Evolutionary conservation across 2,329 filamentous ascomycete species (phyloP).

Genomic region (Didymella lethalis): DNA sequence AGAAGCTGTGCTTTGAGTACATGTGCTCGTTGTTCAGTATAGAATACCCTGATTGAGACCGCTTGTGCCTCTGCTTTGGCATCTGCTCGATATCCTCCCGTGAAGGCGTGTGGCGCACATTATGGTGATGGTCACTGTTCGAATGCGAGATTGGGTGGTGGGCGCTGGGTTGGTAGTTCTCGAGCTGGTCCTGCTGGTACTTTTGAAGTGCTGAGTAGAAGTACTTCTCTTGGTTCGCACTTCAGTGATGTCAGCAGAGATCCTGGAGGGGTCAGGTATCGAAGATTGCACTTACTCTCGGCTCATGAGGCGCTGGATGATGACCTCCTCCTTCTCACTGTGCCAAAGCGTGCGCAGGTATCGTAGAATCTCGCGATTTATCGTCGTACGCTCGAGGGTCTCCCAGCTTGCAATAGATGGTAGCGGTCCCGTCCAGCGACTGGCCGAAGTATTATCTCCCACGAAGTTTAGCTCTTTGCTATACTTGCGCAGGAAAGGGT

Average conservation of each 20-base stretch:
- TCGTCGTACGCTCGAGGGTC: slow-evolving; percentile 67
- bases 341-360: slow-evolving; percentile 94
- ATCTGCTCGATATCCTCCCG: slow-evolving; percentile 46
- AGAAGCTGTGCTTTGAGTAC: slow-evolving; percentile 58
- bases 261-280: not conserved
- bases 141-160: slow-evolving; percentile 74
- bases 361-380: slow-evolving; percentile 82
- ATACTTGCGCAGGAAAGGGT: slow-evolving; percentile 86
- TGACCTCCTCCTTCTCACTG: slow-evolving; percentile 74
- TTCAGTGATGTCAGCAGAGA: slow-evolving; percentile 47
- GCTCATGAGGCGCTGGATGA: slow-evolving; percentile 71
- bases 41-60: slow-evolving; percentile 64
- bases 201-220: slow-evolving; percentile 87
- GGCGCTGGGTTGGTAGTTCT: slow-evolving; percentile 80
- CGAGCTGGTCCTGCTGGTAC: slow-evolving; percentile 83
- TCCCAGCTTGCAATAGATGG: slow-evolving; percentile 69
- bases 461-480: slow-evolving; percentile 73
- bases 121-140: slow-evolving; percentile 81
- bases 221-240: slow-evolving; percentile 87
- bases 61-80: slow-evolving; percentile 49
- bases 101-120: slow-evolving; percentile 35
- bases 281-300: slow-evolving; percentile 48
- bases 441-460: slow-evolving; percentile 60
- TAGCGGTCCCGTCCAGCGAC: slow-evolving; percentile 62
- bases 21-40: slow-evolving; percentile 64